Conservation (phyloP, 257 asterid species). For the Galeopsis tetrahit region DNA sequence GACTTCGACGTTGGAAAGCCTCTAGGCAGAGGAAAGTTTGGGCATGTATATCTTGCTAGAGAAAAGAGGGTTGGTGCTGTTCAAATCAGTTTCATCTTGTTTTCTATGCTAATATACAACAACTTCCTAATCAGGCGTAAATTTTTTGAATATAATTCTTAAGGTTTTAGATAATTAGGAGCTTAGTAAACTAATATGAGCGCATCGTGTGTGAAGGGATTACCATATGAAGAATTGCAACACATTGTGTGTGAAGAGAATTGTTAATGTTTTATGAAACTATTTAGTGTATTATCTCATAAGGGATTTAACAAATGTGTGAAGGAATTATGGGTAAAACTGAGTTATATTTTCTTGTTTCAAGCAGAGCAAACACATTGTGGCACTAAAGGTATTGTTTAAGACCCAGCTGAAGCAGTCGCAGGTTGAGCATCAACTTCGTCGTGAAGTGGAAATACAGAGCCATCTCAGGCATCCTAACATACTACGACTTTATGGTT, state of each 20-base stretch:
- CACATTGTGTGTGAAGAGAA: background rate
- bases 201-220: background rate
- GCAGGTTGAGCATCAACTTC: conserved; percentile 95
- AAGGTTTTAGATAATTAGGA: background rate
- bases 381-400: conserved; percentile 87
- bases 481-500: conserved; percentile 89
- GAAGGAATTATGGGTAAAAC: background rate
- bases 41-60: conserved; percentile 94
- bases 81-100: conserved; percentile 5
- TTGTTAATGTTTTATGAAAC: background rate
- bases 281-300: background rate
- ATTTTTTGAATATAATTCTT: background rate
- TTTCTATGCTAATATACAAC: background rate
- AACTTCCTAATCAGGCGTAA: no score
- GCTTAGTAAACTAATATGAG: background rate
- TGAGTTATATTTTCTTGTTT: conserved; percentile 16
- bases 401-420: conserved; percentile 90
- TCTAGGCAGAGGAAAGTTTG: conserved; percentile 95
- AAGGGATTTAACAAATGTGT: background rate
- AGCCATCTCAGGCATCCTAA: conserved; percentile 96
- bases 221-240: background rate
- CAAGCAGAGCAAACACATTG: conserved; percentile 84
- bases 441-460: conserved; percentile 96
- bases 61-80: conserved; percentile 68
- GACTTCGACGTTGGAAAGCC: conserved; percentile 99